Conservation (phyloP, 805 yeast species). For the Grigorovia transvaalensis region DNA sequence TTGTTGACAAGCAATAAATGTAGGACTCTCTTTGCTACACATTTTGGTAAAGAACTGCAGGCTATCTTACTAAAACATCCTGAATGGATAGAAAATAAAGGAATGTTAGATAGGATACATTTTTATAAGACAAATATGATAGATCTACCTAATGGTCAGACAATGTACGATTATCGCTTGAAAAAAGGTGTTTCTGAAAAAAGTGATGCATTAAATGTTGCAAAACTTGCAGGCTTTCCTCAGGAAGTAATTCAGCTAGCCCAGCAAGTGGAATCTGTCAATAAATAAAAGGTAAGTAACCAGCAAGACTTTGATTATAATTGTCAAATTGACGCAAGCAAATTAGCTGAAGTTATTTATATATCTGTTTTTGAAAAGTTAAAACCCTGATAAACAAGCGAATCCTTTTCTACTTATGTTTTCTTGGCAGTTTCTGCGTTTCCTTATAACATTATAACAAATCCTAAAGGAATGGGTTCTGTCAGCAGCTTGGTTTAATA, state of each 20-base stretch:
- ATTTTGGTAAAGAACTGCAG: slow-evolving; percentile 54
- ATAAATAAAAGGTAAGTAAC: no score
- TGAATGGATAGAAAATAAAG: slow-evolving; percentile 8
- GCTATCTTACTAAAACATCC: slow-evolving; percentile 27
- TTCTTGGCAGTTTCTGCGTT: no score
- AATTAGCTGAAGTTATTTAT: no score
- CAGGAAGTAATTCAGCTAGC: slow-evolving; percentile 46
- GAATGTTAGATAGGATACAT: slow-evolving; percentile 7
- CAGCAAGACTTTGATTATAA: no score
- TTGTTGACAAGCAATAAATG: slow-evolving; percentile 47
- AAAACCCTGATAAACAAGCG: no score
- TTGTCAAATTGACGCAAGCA: no score
- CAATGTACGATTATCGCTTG: slow-evolving; percentile 42
- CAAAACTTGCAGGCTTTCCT: slow-evolving; percentile 74
- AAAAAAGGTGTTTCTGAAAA: slow-evolving; percentile 58
- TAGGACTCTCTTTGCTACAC: slow-evolving; percentile 82
- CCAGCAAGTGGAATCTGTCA: neutral
- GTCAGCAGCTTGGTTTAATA: no score
- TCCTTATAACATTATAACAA: no score
- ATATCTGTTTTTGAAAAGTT: no score
- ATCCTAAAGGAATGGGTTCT: no score
- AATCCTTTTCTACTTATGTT: no score
- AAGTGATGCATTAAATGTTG: slow-evolving; percentile 71
- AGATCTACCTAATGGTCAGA: slow-evolving; percentile 16
- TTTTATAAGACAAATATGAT: slow-evolving; percentile 20